Evolutionary conservation across 2,329 filamentous ascomycete species (phyloP).

Genomic region (Aaosphaeria arxii): DNA sequence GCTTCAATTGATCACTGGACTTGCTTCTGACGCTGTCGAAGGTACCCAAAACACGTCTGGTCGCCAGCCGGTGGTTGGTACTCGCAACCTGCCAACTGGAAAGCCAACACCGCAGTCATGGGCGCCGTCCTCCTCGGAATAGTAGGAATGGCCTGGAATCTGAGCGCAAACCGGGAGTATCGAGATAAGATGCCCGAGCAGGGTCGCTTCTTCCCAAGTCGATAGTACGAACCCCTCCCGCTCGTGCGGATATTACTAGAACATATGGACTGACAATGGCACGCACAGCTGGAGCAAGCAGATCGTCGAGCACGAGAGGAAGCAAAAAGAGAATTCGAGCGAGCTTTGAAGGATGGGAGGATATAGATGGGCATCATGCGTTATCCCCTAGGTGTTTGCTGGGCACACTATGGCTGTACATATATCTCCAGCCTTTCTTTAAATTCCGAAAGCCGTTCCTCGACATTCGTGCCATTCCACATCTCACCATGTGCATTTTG

Average conservation of each 20-base stretch:
- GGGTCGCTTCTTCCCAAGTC: conserved; percentile 76
- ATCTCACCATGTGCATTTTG: conserved; percentile 33
- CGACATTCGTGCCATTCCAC: conserved; percentile 48
- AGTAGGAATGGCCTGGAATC: conserved; percentile 64
- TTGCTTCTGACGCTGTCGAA: conserved; percentile 39
- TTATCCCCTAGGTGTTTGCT: conserved; percentile 12
- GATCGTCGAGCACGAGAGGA: conserved; percentile 66
- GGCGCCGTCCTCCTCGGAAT: conserved; percentile 67
- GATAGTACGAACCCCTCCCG: conserved; percentile 62
- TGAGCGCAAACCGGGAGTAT: conserved; percentile 71
- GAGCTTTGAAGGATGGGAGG: conserved; percentile 10
- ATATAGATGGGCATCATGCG: conserved; percentile 5
- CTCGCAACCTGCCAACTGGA: conserved; percentile 91
- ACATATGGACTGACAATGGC: background rate
- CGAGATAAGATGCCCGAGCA: conserved; percentile 74
- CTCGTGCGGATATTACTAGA: background rate
- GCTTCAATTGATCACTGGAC: conserved; percentile 10
- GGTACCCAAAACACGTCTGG: conserved; percentile 99
- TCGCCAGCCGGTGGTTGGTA: conserved; percentile 98
- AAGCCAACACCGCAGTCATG: conserved; percentile 79
- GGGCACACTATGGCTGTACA: conserved; percentile 34
- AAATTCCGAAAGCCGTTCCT: conserved; percentile 43
- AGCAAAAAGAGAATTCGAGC: conserved; percentile 28
- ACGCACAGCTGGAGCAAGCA: conserved; percentile 65
- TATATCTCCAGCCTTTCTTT: conserved; percentile 36